Conservation (phyloP, 1,284 basidiomycete genomes). For the Apiotrichum domesticum region DNA sequence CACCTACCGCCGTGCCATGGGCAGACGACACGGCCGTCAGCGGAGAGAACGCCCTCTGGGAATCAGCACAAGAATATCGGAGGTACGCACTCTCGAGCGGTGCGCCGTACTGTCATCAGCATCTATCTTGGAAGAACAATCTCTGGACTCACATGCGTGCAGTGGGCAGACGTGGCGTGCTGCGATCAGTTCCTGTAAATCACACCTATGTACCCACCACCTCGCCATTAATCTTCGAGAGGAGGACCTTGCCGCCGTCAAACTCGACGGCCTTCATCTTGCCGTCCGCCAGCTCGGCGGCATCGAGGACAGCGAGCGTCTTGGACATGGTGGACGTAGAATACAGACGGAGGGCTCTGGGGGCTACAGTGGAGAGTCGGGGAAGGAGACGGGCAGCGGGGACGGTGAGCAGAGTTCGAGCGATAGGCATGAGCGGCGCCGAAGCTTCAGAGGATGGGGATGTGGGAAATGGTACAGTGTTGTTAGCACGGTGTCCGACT, state of each 20-base stretch:
- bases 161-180: slow-evolving; percentile 73
- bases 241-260: slow-evolving; percentile 66
- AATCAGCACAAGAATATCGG: background rate
- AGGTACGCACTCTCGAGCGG: slow-evolving; percentile 31
- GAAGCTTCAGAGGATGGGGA: no score
- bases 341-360: no score
- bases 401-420: no score
- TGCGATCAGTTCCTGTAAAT: slow-evolving; percentile 12
- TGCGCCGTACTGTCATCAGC: slow-evolving; percentile 33
- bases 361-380: no score
- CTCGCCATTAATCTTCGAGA: slow-evolving; percentile 69
- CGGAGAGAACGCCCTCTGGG: slow-evolving; percentile 74
- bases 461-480: no score
- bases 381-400: no score
- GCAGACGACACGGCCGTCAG: slow-evolving; percentile 72
- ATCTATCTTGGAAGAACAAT: no score
- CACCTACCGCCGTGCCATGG: slow-evolving; percentile 79
- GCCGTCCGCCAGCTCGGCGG: slow-evolving; percentile 63
- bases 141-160: slow-evolving; percentile 53
- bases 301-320: slow-evolving; percentile 30
- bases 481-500: no score
- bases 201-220: slow-evolving; percentile 23
- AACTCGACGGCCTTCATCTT: slow-evolving; percentile 76
- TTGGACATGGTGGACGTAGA: slow-evolving; percentile 12
- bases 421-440: no score